Evolutionary conservation across 2,329 filamentous ascomycete genomes (phyloP), one percentile per base, ranked within the genome.

Genomic region (Neofusicoccum sp.): DNA sequence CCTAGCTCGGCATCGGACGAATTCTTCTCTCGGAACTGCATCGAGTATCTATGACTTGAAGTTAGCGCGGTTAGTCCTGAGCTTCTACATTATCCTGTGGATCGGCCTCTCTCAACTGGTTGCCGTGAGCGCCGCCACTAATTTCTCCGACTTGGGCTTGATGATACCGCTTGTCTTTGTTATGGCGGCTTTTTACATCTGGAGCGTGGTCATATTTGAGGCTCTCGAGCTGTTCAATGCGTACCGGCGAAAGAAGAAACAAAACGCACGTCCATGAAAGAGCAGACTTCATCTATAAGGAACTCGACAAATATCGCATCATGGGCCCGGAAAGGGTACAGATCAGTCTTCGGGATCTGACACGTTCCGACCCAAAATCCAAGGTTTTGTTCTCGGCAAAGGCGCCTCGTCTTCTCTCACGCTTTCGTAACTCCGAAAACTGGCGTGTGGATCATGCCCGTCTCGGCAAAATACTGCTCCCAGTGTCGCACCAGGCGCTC

Each of bases 181-280:
- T 3, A n/a, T 56, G 26, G n/a, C 26, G 8, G 36, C n/a, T 28
- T 24, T 56, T 28, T 56, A 56, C 38, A 31, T 44, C 36, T 56
- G 51, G 51, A 56, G 51, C 26, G 51, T 43, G 8, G 51, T 56
- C 9, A 12, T 41, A 4, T 56, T 43, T 12, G 51, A 56, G 12
- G 11, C 31, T 5, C 3, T 43, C 14, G 26, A 56, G 24, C 28
- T 56, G 49, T 34, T 66, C 66, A 31, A 64, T 58, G 11, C 44
- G 26, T 45, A 51, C 58, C 6, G 61, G 36, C 36, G 62, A 49
- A 60, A 56, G 61, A 24, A 60, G 38, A 43, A 58, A 59, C 34
- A 63, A 26, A 64, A 61, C 30, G 53, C 67, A 40, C 61, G 63
- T 33, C 65, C 65, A 45, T 63, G n/a, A n/a, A n/a, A n/a, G n/a